These are phyloP conservation scores for Coccomyxa subellipsoidea DNA, from an alignment of 163 green algal genomes.

Conservation along the genomic window DNA sequence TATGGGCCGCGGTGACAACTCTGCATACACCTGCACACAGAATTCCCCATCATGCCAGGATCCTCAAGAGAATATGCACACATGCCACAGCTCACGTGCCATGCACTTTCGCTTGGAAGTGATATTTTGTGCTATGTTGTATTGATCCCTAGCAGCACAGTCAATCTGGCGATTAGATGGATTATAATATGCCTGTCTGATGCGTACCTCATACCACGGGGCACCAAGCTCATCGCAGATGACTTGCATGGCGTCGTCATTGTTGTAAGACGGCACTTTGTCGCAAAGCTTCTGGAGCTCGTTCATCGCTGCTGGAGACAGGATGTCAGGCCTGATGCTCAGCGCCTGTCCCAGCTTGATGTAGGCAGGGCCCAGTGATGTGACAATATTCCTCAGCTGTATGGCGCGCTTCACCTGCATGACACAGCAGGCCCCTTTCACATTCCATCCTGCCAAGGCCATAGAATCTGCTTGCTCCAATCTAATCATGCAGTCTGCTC, in stretches of 20 bases:
- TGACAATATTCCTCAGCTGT: conserved; percentile 90
- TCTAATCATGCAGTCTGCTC: too few species aligned
- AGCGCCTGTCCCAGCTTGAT: conserved; percentile 94
- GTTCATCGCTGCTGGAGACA: conserved; percentile 93
- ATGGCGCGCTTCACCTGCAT: conserved; percentile 83
- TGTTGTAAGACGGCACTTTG: conserved; percentile 81
- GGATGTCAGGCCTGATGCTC: conserved; percentile 86
- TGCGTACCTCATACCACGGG: conserved; percentile 63
- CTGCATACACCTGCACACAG: conserved; percentile 59
- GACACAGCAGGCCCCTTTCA: too few species aligned
- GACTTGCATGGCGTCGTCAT: conserved; percentile 61
- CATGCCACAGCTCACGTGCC: too few species aligned
- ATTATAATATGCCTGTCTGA: too few species aligned
- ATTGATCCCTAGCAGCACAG: too few species aligned
- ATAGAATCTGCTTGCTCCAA: too few species aligned
- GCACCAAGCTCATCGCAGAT: conserved; percentile 80
- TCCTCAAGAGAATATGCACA: too few species aligned
- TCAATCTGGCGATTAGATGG: too few species aligned
- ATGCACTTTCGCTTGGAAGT: too few species aligned
- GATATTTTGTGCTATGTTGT: too few species aligned
- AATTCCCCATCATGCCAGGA: too few species aligned
- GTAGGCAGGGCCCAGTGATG: conserved; percentile 90
- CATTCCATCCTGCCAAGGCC: too few species aligned
- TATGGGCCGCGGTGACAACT: conserved; percentile 85
- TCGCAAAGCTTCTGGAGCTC: conserved; percentile 99